phyloP scores from a whole-genome alignment of 805 yeast species.

The Saccharomyces mikatae region DNA sequence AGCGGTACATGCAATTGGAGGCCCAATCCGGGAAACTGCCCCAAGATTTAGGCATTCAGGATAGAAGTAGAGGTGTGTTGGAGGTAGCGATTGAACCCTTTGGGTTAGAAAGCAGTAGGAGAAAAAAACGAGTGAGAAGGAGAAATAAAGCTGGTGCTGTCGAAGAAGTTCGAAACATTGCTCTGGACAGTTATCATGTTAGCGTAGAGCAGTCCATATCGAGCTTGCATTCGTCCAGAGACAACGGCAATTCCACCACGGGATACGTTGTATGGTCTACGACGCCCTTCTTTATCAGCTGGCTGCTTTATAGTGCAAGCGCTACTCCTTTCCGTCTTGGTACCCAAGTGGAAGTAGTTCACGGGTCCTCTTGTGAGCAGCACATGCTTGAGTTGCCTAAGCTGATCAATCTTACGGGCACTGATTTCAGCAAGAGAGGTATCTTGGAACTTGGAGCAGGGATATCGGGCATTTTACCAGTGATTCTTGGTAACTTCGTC shows the following conservation, averaged over 20 bases:
- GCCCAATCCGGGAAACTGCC: slow-evolving; percentile 13
- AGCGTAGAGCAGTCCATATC: slow-evolving; percentile 25
- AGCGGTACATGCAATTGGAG: slow-evolving; percentile 22
- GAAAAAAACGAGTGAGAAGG: background rate
- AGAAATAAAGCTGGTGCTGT: background rate
- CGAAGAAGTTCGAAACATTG: background rate
- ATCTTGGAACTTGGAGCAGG: slow-evolving; percentile 31
- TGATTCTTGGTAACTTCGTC: slow-evolving; percentile 24
- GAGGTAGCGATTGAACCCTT: slow-evolving; percentile 22
- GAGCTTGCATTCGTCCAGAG: slow-evolving; percentile 21
- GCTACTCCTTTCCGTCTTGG: slow-evolving; percentile 16
- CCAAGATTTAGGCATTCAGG: slow-evolving; percentile 30
- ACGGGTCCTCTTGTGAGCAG: background rate
- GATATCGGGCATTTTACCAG: slow-evolving; percentile 23
- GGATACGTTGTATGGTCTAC: slow-evolving; percentile 33
- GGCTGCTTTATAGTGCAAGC: slow-evolving; percentile 24
- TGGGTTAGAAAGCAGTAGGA: background rate
- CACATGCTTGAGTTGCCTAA: background rate
- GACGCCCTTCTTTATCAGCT: slow-evolving; percentile 26
- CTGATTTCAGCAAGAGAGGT: slow-evolving; percentile 3
- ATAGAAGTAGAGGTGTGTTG: slow-evolving; percentile 6
- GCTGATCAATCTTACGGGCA: background rate
- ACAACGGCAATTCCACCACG: slow-evolving; percentile 31
- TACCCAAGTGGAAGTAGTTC: slow-evolving; percentile 3
- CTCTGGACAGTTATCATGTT: slow-evolving; percentile 15